These are phyloP conservation scores for Colletotrichum falcatum DNA, from an alignment of 2,329 filamentous ascomycete genomes.

Conservation along the genomic window DNA sequence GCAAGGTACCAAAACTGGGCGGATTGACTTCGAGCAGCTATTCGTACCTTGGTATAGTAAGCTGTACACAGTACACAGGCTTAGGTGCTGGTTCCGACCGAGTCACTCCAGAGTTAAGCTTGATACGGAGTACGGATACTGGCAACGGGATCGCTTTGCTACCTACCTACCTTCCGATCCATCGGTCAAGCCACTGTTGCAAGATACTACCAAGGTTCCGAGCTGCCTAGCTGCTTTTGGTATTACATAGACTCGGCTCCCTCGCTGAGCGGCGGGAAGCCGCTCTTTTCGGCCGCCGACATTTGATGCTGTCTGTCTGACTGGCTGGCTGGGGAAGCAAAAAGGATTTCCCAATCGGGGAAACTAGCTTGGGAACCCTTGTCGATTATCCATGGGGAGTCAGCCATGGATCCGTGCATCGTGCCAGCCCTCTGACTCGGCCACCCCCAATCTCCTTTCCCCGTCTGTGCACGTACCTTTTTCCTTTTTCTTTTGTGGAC, in stretches of 20 bases:
- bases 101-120: conserved; percentile 16
- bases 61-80: not conserved
- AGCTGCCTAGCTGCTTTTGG: not conserved
- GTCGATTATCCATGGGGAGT: not conserved
- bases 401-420: not conserved
- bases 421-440: conserved; percentile 10
- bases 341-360: conserved; percentile 16
- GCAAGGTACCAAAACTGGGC: not conserved
- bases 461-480: conserved; percentile 35
- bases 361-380: conserved; percentile 7
- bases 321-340: not conserved
- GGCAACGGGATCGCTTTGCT: not conserved
- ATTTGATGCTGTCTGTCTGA: not conserved
- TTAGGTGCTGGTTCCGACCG: conserved; percentile 7
- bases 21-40: not conserved
- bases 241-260: not conserved
- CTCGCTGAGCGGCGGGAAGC: conserved; percentile 5
- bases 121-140: not conserved
- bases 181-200: too few species aligned
- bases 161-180: not conserved
- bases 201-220: too few species aligned
- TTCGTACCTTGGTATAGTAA: not conserved
- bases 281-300: conserved; percentile 33
- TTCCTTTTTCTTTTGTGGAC: not conserved
- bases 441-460: conserved; percentile 25